Base-by-base conservation (phyloP, 208 protist species). In the Kentomonas sorsogonicus region DNA sequence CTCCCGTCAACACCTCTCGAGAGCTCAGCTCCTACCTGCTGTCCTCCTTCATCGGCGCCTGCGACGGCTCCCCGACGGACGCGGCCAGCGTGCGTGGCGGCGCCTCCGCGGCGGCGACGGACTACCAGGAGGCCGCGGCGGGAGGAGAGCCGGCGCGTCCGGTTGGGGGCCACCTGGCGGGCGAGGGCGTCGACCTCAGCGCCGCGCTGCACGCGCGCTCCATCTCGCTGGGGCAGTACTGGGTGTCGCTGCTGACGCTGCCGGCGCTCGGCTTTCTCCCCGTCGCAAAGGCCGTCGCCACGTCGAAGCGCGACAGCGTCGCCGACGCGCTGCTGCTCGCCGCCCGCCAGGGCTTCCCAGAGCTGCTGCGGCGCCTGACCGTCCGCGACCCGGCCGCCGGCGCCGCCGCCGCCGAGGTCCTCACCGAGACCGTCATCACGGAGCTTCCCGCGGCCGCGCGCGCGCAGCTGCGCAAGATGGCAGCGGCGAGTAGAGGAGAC, bases 21-120 rank as follows among this genome's bases (percentile, higher is more conserved):
- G 77, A 82, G 43, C 63, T 95, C 43, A 47, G 66, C 9, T 31
- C 81, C 16, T 74, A 84, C 41, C 77, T 95, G 39, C 92, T 95
- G 53, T 61, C 76, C 38, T 50, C 70, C 20, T 85, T 94, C 44
- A 80, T 89, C 48, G 87, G 87, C 20, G 29, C 55, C 7, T 15
- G 15, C 53, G 30, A 30, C 11, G 41, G 41, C 18, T 29, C 26
- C 13, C 33, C 20, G 25, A 2, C 31, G 13, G 20, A 31, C 3
- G 31, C 4, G 23, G 54, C 36, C 55, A 29, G 34, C 23, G 13
- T 29, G 9, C 9, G 31, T 16, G 31, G 18, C 33, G 34, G 7
- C 34, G 38, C 34, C 0, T 45, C 22, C 6, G 33, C 56, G 9
- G 51, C 36, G 31, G 30, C 53, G 22, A 50, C 15, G 10, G 31